These are phyloP conservation scores for Plasmodium coatneyi DNA, from an alignment of 169 alveolate species.

Conservation along the genomic window DNA sequence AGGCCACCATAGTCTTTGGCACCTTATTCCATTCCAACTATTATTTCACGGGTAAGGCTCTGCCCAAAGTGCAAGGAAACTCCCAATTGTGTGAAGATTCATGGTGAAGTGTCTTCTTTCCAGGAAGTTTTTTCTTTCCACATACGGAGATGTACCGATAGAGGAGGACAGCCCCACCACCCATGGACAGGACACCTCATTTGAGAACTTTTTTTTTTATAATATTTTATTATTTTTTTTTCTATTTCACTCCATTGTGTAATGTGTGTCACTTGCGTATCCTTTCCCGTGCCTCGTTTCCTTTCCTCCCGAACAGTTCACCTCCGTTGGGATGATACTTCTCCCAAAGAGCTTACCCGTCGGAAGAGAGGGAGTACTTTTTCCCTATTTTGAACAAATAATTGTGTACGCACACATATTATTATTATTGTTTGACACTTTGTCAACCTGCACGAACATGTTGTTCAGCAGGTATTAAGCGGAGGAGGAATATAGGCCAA, in stretches of 20 bases:
- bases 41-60: conserved; percentile 86
- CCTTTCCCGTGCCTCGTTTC: not conserved
- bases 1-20: conserved; percentile 86
- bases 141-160: too few relatives aligned
- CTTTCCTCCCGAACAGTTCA: too few relatives aligned
- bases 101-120: conserved; percentile 28
- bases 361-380: too few relatives aligned
- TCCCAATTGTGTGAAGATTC: conserved; percentile 88
- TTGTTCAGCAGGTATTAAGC: too few relatives aligned
- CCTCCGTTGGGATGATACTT: too few relatives aligned
- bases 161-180: not conserved
- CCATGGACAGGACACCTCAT: not conserved
- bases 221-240: not conserved
- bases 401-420: too few relatives aligned
- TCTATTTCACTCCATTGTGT: not conserved
- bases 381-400: too few relatives aligned
- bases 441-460: too few relatives aligned
- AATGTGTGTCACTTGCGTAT: not conserved
- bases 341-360: too few relatives aligned
- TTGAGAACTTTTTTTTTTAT: not conserved
- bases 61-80: conserved; percentile 87
- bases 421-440: too few relatives aligned
- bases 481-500: too few relatives aligned
- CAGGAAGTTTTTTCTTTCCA: too few relatives aligned
- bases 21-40: conserved; percentile 85